Evolutionary conservation across 306 rosid genomes (phyloP), one percentile per base, ranked within the genome.

Genomic region (Crataegus laevigata): DNA sequence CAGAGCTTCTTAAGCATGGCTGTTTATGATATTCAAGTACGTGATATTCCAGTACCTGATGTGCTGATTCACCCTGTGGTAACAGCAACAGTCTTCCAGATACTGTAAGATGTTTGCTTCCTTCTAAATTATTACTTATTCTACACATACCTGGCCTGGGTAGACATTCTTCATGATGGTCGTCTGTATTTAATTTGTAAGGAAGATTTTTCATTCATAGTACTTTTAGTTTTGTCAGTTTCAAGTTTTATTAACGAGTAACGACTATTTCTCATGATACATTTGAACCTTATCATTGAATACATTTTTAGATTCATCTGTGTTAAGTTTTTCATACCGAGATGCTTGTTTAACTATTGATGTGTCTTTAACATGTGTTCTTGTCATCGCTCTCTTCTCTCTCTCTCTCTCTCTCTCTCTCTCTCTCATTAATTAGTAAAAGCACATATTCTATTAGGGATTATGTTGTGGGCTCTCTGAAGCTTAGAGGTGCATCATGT

Each of bases 11-110:
- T 89, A 43, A 82, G 78, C 73, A 62, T 70, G 62, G 89, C 85
- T 36, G 87, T 73, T 79, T 61, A 74, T 74, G 68, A 72, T 58
- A 70, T 63, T 64, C 79, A 87, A 6, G 81, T 87, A 45, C 93
- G 94, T 55, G 82, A 85, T 81, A 70, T 63, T 64, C 79, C 87
- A 6, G 82, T 87, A 32, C 93, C 96, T 55, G 82, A 85, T 81
- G 71, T 86, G 75, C 94, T 91, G 66, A 26, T 82, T 68, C 90
- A 84, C 71, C 96, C 96, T 36, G 84, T 87, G 73, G 81, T 83
- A 78, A 85, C 91, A 72, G 90, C 91, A 75, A 84, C 97, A 22
- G 91, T 91, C 62, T 73, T 75, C 63, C 87, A 88, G 77, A 90
- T 86, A 76, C 75, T 83, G 98, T 91, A 80, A 91, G 98, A 75